A percentile compares a stretch with the other conserved stretches of the same genome.
phyloP scores from a whole-genome alignment of 108 stramenopile genomes.

The Asterionellopsis glacialis region DNA sequence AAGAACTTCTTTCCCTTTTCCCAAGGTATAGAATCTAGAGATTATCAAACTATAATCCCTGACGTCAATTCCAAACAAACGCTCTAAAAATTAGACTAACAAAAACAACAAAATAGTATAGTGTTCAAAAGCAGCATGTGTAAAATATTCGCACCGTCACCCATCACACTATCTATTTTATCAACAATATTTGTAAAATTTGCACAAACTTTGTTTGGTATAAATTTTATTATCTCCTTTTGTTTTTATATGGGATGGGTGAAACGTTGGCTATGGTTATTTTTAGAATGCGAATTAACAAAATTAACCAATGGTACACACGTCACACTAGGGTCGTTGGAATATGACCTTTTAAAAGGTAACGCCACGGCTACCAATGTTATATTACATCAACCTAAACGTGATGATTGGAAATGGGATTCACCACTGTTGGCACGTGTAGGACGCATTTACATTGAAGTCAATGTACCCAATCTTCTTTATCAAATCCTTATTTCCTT shows the following conservation, averaged over 20 bases:
- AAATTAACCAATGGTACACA: slow-evolving; percentile 33
- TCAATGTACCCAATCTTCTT: slow-evolving; percentile 14
- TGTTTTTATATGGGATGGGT: slow-evolving; percentile 39
- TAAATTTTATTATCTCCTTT: slow-evolving; percentile 14
- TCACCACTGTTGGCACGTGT: slow-evolving; percentile 46
- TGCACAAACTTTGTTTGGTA: too few relatives aligned
- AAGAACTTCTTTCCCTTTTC: too few relatives aligned
- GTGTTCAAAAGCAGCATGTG: too few relatives aligned
- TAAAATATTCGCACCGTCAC: too few relatives aligned
- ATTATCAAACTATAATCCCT: too few relatives aligned
- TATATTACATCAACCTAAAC: slow-evolving; percentile 41
- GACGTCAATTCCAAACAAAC: too few relatives aligned
- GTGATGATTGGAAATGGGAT: slow-evolving; percentile 48
- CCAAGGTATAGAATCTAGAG: too few relatives aligned
- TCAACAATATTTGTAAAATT: too few relatives aligned
- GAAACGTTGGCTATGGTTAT: slow-evolving; percentile 38
- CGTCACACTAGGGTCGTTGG: slow-evolving; percentile 43
- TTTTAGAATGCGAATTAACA: slow-evolving; percentile 22
- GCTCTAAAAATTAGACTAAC: too few relatives aligned
- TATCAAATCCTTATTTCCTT: not conserved
- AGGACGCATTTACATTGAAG: slow-evolving; percentile 33
- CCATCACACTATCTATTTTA: too few relatives aligned
- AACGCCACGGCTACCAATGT: slow-evolving; percentile 29
- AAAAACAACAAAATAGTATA: too few relatives aligned
- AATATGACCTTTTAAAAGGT: slow-evolving; percentile 34